phyloP scores from a whole-genome alignment of 1,284 basidiomycete species.

The Rhodotorula mucilaginosa region DNA sequence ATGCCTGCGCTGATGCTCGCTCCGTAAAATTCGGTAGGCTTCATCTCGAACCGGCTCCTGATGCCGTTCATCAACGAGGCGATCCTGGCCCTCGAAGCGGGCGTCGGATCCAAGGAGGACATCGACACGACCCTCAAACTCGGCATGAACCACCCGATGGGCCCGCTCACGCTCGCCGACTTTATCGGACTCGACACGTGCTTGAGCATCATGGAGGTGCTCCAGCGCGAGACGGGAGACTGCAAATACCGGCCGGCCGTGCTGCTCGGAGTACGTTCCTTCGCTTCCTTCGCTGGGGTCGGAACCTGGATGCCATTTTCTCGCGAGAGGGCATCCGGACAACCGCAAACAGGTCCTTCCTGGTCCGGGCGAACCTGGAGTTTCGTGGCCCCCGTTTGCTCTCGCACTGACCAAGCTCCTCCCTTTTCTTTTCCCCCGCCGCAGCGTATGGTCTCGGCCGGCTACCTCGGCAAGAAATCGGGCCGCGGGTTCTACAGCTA shows the following conservation, averaged over 20 bases:
- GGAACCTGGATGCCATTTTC: background rate
- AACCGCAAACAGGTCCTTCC: no score
- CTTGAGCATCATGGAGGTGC: slow-evolving; percentile 81
- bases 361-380: no score
- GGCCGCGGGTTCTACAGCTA: slow-evolving; percentile 68
- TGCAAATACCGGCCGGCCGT: slow-evolving; percentile 95
- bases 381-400: background rate
- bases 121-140: slow-evolving; percentile 90
- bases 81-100: slow-evolving; percentile 87
- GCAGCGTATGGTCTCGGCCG: slow-evolving; percentile 87
- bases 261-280: slow-evolving; percentile 60
- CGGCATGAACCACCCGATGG: slow-evolving; percentile 94
- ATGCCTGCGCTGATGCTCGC: no score
- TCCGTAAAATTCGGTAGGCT: slow-evolving; percentile 37
- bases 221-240: slow-evolving; percentile 74
- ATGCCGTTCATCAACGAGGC: slow-evolving; percentile 94
- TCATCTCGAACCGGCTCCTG: slow-evolving; percentile 78
- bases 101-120: slow-evolving; percentile 84
- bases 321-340: no score
- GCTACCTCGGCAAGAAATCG: slow-evolving; percentile 89
- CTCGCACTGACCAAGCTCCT: no score
- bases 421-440: no score
- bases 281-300: background rate
- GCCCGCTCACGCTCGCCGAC: slow-evolving; percentile 51
- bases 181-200: slow-evolving; percentile 54